Evolutionary conservation across 2,329 filamentous ascomycete species (phyloP).

Genomic region (Fusarium anguioides): DNA sequence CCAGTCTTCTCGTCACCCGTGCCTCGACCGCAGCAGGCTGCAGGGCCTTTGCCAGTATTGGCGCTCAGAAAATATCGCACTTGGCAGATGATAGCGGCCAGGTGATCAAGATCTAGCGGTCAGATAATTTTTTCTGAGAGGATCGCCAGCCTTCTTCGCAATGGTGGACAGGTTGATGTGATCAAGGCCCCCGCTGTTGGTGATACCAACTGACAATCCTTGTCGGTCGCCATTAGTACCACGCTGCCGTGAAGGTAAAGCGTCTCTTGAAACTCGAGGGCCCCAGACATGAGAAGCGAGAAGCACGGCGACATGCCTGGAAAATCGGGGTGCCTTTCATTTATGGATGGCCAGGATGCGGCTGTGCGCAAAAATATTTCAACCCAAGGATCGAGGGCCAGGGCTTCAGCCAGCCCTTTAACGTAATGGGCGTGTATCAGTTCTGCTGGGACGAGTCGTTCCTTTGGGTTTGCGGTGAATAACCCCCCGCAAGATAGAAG

Average conservation of each 20-base stretch:
- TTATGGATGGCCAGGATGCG: conserved; percentile 23
- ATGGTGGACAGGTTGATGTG: conserved; percentile 33
- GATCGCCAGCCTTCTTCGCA: conserved; percentile 29
- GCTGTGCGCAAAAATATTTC: conserved; percentile 5
- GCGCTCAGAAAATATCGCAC: conserved; percentile 8
- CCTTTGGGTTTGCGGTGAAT: neutral
- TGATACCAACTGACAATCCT: conserved; percentile 33
- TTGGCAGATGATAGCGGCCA: conserved; percentile 30
- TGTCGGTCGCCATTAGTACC: conserved; percentile 22
- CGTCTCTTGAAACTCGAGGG: conserved; percentile 33
- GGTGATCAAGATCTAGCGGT: conserved; percentile 31
- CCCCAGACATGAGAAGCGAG: conserved; percentile 26
- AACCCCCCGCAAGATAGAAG: conserved; percentile 2
- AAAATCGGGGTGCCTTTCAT: conserved; percentile 37
- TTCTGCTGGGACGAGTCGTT: conserved; percentile 3
- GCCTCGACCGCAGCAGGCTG: conserved; percentile 15
- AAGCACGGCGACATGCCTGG: conserved; percentile 18
- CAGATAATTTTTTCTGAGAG: conserved; percentile 17
- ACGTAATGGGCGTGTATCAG: neutral
- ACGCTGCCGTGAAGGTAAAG: conserved; percentile 25
- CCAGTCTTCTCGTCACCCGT: conserved; percentile 9
- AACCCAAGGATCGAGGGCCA: neutral
- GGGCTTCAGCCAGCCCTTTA: neutral
- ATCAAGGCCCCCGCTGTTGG: conserved; percentile 39
- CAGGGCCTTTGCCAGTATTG: conserved; percentile 15